phyloP scores from a whole-genome alignment of 495 filamentous ascomycete genomes.

The Lasiosphaeria miniovina region DNA sequence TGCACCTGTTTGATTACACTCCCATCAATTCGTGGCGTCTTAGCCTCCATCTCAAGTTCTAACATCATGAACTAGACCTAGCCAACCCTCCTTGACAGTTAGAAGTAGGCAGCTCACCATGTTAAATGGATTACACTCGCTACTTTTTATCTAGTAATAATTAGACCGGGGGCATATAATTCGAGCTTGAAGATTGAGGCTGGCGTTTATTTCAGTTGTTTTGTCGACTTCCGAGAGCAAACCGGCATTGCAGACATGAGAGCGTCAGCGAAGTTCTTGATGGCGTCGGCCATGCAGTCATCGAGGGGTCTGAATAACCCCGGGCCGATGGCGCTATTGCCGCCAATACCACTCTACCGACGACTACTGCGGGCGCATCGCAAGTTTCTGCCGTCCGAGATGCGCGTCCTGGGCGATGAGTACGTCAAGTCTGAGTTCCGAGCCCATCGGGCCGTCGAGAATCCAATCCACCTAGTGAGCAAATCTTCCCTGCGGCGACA shows the following conservation, averaged over 20 bases:
- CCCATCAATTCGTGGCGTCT: no score
- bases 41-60: no score
- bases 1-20: no score
- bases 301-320: slow-evolving; percentile 38
- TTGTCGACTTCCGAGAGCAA: no score
- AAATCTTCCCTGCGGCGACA: neutral
- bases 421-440: slow-evolving; percentile 92
- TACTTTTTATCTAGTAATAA: no score
- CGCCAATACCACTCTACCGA: slow-evolving; percentile 87
- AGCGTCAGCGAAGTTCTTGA: neutral
- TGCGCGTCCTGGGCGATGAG: slow-evolving; percentile 80
- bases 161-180: no score
- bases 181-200: no score
- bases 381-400: slow-evolving; percentile 65
- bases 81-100: no score
- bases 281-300: slow-evolving; percentile 8
- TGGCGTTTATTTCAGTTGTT: no score
- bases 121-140: no score
- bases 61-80: no score
- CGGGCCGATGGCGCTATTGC: slow-evolving; percentile 72
- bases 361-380: slow-evolving; percentile 83
- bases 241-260: neutral
- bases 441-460: slow-evolving; percentile 75
- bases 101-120: no score
- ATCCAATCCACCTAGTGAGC: slow-evolving; percentile 82